Evolutionary conservation across 495 filamentous ascomycete species (phyloP), one percentile per base, ranked within the genome.

Genomic region (Parathielavia appendiculata): DNA sequence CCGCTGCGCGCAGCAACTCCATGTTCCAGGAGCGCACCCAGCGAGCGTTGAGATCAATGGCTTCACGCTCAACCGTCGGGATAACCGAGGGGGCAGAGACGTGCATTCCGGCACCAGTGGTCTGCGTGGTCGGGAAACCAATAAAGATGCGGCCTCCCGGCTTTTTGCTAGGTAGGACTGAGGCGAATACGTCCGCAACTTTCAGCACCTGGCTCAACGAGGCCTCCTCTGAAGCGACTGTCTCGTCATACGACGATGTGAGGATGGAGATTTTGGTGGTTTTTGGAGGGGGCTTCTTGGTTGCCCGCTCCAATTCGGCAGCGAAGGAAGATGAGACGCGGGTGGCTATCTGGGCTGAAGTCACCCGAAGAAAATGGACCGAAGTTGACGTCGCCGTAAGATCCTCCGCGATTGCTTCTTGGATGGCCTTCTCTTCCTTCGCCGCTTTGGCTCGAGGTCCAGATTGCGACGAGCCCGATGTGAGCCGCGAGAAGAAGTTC

Each of bases 81-180:
- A 99, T 97, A 40, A 97, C 86, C 16, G 92, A 96, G 8, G 92
- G 92, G 1, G 95, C 95, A n/a, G 91, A 96, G n/a, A 99, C 87
- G 73, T 99, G 95, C 63, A 91, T 89, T 35, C 91, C 88, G 13
- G 92, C 84, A 26, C 91, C 91, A 4, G 95, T 99, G 1, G 95
- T 99, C 73, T 99, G 95, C 47, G 89, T 88, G 4, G 95, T 99
- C 23, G 93, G 92, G 69, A 97, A 97, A 1, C 95, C 95, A 64
- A 99, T 99, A 68, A 97, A 99, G 35, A 99, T 85, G 51, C 87
- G 83, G 23, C 95, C 95, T 45, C 85, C 83, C 1, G 76, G 76
- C 61, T 81, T 82, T 67, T 91, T 93, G 36, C 83, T 88, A 20
- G 95, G 95, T 2, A 97, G 73, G n/a, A 97, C 90, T 0, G 91